Percentiles rank a stretch among this genome's conserved stretches.
Conservation (phyloP, 23 red algal species). For the Cyanidioschyzon merolae region DNA sequence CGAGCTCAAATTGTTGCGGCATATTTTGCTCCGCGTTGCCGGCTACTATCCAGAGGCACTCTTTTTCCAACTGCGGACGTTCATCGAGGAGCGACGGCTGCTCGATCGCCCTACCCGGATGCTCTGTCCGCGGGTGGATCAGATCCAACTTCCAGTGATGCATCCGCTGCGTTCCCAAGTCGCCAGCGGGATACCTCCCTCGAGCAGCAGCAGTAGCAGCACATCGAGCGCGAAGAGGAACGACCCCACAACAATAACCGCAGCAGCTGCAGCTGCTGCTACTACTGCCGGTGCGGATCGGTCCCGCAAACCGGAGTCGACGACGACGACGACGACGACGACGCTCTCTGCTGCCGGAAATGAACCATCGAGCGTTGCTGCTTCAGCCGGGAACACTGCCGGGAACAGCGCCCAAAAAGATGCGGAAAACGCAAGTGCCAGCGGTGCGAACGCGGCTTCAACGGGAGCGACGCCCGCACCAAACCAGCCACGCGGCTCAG, state of each 20-base stretch:
- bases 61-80: constrained; percentile 64
- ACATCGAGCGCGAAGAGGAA: too few species aligned
- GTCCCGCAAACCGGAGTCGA: neutral
- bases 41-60: constrained; percentile 78
- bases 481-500: neutral
- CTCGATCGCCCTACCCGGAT: constrained; percentile 38
- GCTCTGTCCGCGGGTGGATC: constrained; percentile 10
- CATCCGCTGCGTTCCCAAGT: neutral
- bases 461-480: neutral
- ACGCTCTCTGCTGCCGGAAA: neutral
- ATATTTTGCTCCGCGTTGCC: constrained; percentile 51
- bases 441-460: neutral
- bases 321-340: neutral
- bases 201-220: neutral
- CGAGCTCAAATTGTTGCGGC: constrained; percentile 34
- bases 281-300: neutral
- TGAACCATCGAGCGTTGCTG: neutral
- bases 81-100: constrained; percentile 69
- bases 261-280: neutral
- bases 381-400: neutral
- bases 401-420: neutral
- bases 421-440: neutral
- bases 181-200: neutral
- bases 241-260: neutral
- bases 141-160: neutral